A percentile compares a stretch with the other conserved stretches of the same genome.
Conservation (phyloP, 805 yeast genomes). For the Wickerhamiella azymoides region DNA sequence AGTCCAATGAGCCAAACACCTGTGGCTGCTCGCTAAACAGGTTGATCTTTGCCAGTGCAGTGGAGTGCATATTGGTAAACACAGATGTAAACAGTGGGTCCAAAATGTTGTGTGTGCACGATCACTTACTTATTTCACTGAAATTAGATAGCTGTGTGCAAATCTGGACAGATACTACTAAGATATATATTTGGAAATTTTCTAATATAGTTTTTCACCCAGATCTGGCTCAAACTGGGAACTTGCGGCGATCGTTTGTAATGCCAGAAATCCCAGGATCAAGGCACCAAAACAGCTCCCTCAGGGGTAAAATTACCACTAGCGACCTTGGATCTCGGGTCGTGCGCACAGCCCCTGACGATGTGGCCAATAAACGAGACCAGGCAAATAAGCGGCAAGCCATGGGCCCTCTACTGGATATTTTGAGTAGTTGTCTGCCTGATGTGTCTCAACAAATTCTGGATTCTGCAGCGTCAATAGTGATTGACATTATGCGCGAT, state of each 20-base stretch:
- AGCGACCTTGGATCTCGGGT: constrained; percentile 53
- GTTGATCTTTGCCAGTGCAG: constrained; percentile 13
- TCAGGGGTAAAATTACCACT: constrained; percentile 41
- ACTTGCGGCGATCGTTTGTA: not conserved
- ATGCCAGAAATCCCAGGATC: not conserved
- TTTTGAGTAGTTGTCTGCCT: constrained; percentile 44
- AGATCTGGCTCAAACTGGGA: no score
- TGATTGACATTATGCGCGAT: constrained; percentile 41
- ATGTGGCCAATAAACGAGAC: not conserved
- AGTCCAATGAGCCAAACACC: constrained; percentile 22
- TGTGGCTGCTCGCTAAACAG: constrained; percentile 18
- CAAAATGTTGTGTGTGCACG: not conserved
- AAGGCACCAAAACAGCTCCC: not conserved
- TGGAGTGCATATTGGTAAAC: not conserved
- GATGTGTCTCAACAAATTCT: constrained; percentile 70
- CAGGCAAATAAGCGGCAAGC: not conserved
- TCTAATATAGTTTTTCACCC: no score
- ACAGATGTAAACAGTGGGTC: not conserved
- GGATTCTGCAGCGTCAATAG: constrained; percentile 44
- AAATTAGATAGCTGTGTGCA: not conserved
- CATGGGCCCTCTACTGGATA: constrained; percentile 38
- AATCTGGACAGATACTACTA: no score
- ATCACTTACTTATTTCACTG: not conserved
- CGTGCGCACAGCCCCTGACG: constrained; percentile 15
- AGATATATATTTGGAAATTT: no score